A percentile compares a stretch with the other conserved stretches of the same genome.
These are phyloP conservation scores for Suillus placidus DNA, from an alignment of 768 basidiomycete species.

Conservation along the genomic window DNA sequence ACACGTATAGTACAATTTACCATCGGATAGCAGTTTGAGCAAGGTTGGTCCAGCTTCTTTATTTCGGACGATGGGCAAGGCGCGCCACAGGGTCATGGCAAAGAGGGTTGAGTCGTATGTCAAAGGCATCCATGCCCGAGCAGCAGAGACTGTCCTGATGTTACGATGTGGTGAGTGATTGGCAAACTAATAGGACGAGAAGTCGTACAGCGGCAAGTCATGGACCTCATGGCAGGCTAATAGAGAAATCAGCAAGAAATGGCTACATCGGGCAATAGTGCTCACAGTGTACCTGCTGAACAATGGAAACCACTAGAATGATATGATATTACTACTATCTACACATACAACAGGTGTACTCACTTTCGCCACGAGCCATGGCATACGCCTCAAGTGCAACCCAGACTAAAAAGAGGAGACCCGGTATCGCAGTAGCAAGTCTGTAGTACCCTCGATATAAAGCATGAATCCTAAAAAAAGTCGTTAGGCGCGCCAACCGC, in stretches of 20 bases:
- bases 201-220: neutral
- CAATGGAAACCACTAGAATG: neutral
- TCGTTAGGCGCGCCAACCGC: neutral
- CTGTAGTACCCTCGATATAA: neutral
- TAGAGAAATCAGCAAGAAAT: neutral
- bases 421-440: neutral
- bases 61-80: slow-evolving; percentile 39
- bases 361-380: neutral
- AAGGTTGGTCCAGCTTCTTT: slow-evolving; percentile 37
- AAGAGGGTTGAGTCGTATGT: slow-evolving; percentile 50
- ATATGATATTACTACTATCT: neutral
- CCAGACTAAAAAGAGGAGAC: slow-evolving; percentile 1
- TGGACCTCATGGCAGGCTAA: neutral
- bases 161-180: neutral
- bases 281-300: neutral
- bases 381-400: neutral
- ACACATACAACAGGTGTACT: neutral
- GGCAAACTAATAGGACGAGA: neutral
- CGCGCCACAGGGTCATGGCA: slow-evolving; percentile 41
- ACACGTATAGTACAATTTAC: slow-evolving; percentile 49
- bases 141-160: neutral
- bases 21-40: slow-evolving; percentile 46
- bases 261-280: neutral
- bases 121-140: slow-evolving; percentile 48
- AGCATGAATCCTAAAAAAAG: neutral